A percentile compares a stretch with the other conserved stretches of the same genome.
These are phyloP conservation scores for Byssothecium circinans DNA, from an alignment of 2,329 filamentous ascomycete species.

Conservation along the genomic window DNA sequence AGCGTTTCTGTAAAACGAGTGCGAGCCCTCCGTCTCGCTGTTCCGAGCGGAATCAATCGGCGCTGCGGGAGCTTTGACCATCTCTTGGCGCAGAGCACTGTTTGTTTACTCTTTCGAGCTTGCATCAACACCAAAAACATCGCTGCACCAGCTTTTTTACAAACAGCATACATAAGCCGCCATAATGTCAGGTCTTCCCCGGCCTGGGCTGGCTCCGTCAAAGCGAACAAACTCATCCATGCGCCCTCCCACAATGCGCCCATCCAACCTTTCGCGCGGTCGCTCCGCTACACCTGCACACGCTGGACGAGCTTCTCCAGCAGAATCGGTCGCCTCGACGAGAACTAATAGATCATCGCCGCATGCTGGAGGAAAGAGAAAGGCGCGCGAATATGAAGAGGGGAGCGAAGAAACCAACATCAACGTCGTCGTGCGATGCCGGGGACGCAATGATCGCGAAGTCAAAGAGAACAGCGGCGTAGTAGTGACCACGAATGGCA, in stretches of 20 bases:
- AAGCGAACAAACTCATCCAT: slow-evolving; percentile 55
- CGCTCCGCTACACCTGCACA: slow-evolving; percentile 52
- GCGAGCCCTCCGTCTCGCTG: too few relatives aligned
- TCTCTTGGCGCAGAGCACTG: slow-evolving; percentile 1
- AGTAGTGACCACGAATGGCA: slow-evolving; percentile 84
- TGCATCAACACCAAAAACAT: slow-evolving; percentile 21
- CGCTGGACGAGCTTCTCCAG: slow-evolving; percentile 65
- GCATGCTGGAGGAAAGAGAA: slow-evolving; percentile 71
- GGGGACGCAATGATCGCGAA: slow-evolving; percentile 89
- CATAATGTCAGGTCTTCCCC: slow-evolving; percentile 58
- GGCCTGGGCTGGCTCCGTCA: slow-evolving; percentile 52
- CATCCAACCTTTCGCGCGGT: slow-evolving; percentile 52
- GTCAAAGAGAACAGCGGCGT: slow-evolving; percentile 93
- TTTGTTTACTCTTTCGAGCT: slow-evolving; percentile 26
- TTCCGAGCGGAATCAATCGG: too few relatives aligned
- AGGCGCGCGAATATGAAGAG: slow-evolving; percentile 79
- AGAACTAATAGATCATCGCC: slow-evolving; percentile 50
- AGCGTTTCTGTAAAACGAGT: too few relatives aligned
- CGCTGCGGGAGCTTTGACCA: too few relatives aligned
- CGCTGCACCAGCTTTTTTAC: slow-evolving; percentile 21
- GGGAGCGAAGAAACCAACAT: slow-evolving; percentile 89
- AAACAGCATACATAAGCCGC: slow-evolving; percentile 16
- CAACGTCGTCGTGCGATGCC: slow-evolving; percentile 92
- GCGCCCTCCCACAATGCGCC: slow-evolving; percentile 58
- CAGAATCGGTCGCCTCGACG: slow-evolving; percentile 66